A percentile compares a stretch with the other conserved stretches of the same genome.
These are phyloP conservation scores for Boletus tylopilopsis DNA, from an alignment of 768 basidiomycete genomes.

Conservation along the genomic window DNA sequence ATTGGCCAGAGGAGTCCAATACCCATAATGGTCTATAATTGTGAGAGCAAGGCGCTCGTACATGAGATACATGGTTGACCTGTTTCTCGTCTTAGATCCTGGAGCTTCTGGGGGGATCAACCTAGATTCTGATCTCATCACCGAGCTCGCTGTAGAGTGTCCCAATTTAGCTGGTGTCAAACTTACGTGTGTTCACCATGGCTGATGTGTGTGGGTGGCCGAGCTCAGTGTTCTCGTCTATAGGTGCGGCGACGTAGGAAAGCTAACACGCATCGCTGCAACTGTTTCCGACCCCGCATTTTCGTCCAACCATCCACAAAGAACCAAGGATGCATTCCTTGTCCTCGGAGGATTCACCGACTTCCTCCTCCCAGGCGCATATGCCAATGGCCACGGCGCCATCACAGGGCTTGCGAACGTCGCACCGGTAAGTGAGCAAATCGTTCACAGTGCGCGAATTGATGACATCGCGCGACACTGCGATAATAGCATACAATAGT, in stretches of 20 bases:
- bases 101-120: conserved; percentile 88
- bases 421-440: conserved; percentile 53
- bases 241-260: conserved; percentile 90
- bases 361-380: conserved; percentile 71
- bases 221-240: conserved; percentile 8
- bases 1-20: conserved; percentile 78
- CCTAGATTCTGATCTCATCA: conserved; percentile 84
- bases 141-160: conserved; percentile 70
- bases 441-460: neutral
- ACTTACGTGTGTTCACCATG: conserved; percentile 64
- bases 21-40: conserved; percentile 87
- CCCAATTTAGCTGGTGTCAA: conserved; percentile 85
- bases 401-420: conserved; percentile 89
- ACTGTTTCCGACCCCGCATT: conserved; percentile 58
- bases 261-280: conserved; percentile 80
- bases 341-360: conserved; percentile 86
- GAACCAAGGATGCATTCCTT: conserved; percentile 64
- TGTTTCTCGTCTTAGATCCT: conserved; percentile 52
- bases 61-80: neutral
- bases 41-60: conserved; percentile 37
- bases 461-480: conserved; percentile 2
- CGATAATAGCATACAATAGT: conserved; percentile 49
- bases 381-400: conserved; percentile 78
- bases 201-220: neutral
- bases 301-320: conserved; percentile 58